Conservation (phyloP, 75 land plant genomes). For the Selaginella tamariscina region DNA sequence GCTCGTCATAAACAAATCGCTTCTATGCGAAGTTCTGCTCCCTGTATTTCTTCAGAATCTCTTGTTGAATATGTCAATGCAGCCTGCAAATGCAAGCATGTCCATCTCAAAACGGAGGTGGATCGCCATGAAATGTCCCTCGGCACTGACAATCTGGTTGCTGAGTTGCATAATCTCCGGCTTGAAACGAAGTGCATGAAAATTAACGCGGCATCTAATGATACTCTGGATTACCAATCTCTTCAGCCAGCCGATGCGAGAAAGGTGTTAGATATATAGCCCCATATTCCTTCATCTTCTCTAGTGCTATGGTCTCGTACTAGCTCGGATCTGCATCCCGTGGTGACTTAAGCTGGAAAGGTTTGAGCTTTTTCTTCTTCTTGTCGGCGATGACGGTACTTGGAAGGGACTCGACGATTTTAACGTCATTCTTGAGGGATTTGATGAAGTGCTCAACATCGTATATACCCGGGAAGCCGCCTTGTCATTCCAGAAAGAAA, state of each 20-base stretch:
- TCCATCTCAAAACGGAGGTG: constrained; percentile 98
- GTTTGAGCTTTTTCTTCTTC: constrained; percentile 57
- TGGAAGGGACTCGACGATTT: constrained; percentile 59
- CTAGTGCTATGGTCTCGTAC: constrained; percentile 70
- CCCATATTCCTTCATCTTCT: constrained; percentile 88
- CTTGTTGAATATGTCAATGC: constrained; percentile 79
- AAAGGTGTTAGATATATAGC: constrained; percentile 92
- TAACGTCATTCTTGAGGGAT: constrained; percentile 58
- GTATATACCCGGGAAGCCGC: constrained; percentile 88
- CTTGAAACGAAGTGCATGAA: constrained; percentile 80
- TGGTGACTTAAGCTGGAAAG: constrained; percentile 75
- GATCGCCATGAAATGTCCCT: constrained; percentile 88
- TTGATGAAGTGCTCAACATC: constrained; percentile 90
- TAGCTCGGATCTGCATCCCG: constrained; percentile 78
- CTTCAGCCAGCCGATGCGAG: constrained; percentile 91
- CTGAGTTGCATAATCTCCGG: constrained; percentile 72
- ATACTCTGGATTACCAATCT: constrained; percentile 71
- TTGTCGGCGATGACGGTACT: constrained; percentile 41
- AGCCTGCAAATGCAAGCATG: constrained; percentile 98
- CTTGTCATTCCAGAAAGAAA: constrained; percentile 90
- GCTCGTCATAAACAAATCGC: constrained; percentile 41
- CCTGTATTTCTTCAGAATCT: constrained; percentile 62
- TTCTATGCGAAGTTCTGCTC: constrained; percentile 73
- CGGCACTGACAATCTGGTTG: constrained; percentile 43
- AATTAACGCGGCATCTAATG: constrained; percentile 96